A percentile compares a stretch with the other conserved stretches of the same genome.
These are phyloP conservation scores for Cryptosporidium baileyi DNA, from an alignment of 169 alveolate species.

Conservation along the genomic window DNA sequence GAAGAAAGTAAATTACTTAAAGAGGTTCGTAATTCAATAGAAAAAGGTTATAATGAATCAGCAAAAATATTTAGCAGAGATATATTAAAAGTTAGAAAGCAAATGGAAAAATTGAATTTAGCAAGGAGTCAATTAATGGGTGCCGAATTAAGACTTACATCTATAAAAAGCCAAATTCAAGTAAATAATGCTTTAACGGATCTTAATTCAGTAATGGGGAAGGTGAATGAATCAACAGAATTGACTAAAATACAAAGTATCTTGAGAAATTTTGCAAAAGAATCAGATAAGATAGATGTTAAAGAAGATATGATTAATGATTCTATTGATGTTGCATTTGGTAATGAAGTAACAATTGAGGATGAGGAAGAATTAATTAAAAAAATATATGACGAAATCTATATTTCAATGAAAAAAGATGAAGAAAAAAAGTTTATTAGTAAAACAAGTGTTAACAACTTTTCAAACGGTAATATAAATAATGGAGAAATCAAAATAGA, in stretches of 20 bases:
- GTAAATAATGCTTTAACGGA: constrained; percentile 38
- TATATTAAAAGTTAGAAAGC: constrained; percentile 30
- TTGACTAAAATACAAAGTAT: constrained; percentile 26
- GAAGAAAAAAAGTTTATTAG: neutral
- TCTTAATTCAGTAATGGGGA: constrained; percentile 43
- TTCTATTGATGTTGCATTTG: constrained; percentile 36
- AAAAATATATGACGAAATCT: constrained; percentile 19
- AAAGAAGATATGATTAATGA: constrained; percentile 55
- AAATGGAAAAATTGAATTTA: constrained; percentile 18
- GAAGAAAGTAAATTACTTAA: constrained; percentile 18
- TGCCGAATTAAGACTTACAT: constrained; percentile 42
- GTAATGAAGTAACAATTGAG: constrained; percentile 8
- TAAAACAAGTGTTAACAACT: neutral
- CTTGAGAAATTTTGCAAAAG: constrained; percentile 45
- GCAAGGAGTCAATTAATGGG: constrained; percentile 67
- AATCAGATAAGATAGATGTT: constrained; percentile 44
- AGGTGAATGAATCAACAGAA: constrained; percentile 42
- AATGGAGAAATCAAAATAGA: neutral
- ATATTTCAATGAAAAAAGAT: neutral
- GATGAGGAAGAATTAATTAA: constrained; percentile 43
- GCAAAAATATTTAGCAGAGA: constrained; percentile 63
- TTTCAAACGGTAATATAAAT: neutral
- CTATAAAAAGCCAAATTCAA: constrained; percentile 58
- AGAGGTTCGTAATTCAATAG: constrained; percentile 19
- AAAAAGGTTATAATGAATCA: constrained; percentile 37